Evolutionary conservation across 2,329 filamentous ascomycete species (phyloP).

Genomic region (Xylaria sp.): DNA sequence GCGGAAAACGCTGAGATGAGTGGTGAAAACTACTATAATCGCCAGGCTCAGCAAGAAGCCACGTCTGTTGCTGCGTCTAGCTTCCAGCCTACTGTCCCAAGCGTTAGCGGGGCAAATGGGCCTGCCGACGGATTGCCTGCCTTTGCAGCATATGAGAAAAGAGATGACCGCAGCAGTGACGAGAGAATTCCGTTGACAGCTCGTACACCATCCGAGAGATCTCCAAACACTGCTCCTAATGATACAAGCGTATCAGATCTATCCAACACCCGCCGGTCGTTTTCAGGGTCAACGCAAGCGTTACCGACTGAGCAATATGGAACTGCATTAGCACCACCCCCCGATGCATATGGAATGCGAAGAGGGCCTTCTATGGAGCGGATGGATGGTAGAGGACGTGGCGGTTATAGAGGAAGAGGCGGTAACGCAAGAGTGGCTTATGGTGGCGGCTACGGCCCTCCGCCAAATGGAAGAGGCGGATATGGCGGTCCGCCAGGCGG

Average conservation of each 20-base stretch:
- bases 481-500: slow-evolving; percentile 48
- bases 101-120: slow-evolving; percentile 61
- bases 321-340: slow-evolving; percentile 55
- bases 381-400: slow-evolving; percentile 61
- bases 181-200: slow-evolving; percentile 74
- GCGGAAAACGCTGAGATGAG: slow-evolving; percentile 97
- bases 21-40: slow-evolving; percentile 87
- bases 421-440: slow-evolving; percentile 52
- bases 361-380: slow-evolving; percentile 54
- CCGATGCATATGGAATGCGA: slow-evolving; percentile 54
- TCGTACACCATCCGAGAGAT: slow-evolving; percentile 64
- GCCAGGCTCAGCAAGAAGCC: slow-evolving; percentile 63
- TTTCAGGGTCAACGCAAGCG: slow-evolving; percentile 48
- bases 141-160: slow-evolving; percentile 71
- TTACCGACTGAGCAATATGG: slow-evolving; percentile 66
- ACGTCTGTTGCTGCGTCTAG: slow-evolving; percentile 47
- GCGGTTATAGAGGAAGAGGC: slow-evolving; percentile 60
- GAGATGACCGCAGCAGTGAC: slow-evolving; percentile 67
- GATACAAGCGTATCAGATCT: slow-evolving; percentile 48
- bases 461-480: slow-evolving; percentile 53
- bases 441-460: slow-evolving; percentile 49
- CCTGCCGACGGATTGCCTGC: slow-evolving; percentile 53
- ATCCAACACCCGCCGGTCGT: slow-evolving; percentile 44
- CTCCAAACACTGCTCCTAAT: slow-evolving; percentile 52
- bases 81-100: slow-evolving; percentile 64